Evolutionary conservation across 352 stramenopile genomes (phyloP), one percentile per base, ranked within the genome.

Genomic region (Phytophthora litchii): DNA sequence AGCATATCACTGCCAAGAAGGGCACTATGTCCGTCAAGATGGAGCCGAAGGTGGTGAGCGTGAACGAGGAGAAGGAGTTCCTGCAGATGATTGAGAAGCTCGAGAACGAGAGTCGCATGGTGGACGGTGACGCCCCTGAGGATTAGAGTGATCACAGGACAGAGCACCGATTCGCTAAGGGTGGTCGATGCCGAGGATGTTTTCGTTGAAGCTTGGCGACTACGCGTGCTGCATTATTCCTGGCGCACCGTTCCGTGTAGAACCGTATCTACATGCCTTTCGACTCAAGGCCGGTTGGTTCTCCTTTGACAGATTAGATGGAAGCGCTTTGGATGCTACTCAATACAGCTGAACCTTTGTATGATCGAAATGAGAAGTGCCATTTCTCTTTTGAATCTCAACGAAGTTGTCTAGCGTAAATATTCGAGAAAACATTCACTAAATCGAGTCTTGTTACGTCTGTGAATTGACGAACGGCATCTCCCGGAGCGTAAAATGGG

Each of bases 81-180:
- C 74, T 99, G 74, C 96, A 97, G 47, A 99, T 99, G 96, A 99
- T 99, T 86, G 96, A 99, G 78, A 92, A 98, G 70, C 85, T 99
- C 40, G 97, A 98, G 73, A 88, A 98, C 60, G 97, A 99, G 74
- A 99, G 98, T 80, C 94, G 97, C 72, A 95, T 99, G 82, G 93
- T 99, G 38, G 97, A 99, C 63, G 97, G 96, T 41, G 97, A 99
- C 73, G 97, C 95, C 36, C 94, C 95, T 25, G 97, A 99, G 68
- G 97, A 99, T 63, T 86, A 86, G 61, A 68, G 23, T 27, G 23
- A 27, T 5, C 14, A 53, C 42, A 55, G 12, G 20, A 32, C 51
- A 51, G 51, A 51, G 42, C 27, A 56, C 52, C 31, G 23, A 54
- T 29, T 41, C 19, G 35, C 14, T 17, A 32, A 32, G n/a, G 21